Base-by-base conservation (phyloP, 352 stramenopile genomes). In the Pythium oligandrum region DNA sequence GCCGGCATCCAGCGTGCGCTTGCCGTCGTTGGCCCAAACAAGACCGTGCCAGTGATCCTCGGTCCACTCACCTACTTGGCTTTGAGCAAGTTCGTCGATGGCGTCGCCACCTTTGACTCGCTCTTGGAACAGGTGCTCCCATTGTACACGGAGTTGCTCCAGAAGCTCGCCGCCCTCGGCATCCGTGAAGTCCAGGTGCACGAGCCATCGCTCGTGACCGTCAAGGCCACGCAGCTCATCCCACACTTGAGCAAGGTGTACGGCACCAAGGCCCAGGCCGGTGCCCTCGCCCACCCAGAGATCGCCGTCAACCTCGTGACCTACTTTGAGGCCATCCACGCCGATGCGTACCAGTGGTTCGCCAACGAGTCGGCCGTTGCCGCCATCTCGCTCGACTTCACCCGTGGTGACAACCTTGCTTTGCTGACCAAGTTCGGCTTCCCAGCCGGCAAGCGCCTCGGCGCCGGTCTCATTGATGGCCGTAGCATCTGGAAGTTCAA, bases 401-500 rank as follows among this genome's bases (percentile, higher is more conserved):
- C 86, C 30, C 84, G 91, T 46, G 91, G 86, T 38, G 73, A 96
- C 62, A 95, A 88, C 64, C 58, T 95, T 31, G 74, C 64, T 26
- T 60, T 96, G 44, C 64, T 97, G 17, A 62, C 86, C 54, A 94
- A 95, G 73, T 90, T 81, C 52, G 88, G 86, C 10, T 95, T 96
- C 64, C 85, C 86, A 6, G 64, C 69, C 2, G 70, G 70, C 61
- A 96, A 97, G 72, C 80, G 77, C 34, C 84, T 97, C 8, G 88
- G 88, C 45, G 87, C 84, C 8, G 90, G 89, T 57, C 58, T 97
- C 12, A 90, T 97, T 48, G 87, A 97, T 64, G 82, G 78, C 46
- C 87, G 89, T n/a, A 94, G 76, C 57, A 82, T 96, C 54, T 97
- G 90, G 90, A 93, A 91, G 68, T 81, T 94, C 57, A 83, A 95